Base-by-base conservation (phyloP, 306 rosid species). In the Lupinus albus region DNA sequence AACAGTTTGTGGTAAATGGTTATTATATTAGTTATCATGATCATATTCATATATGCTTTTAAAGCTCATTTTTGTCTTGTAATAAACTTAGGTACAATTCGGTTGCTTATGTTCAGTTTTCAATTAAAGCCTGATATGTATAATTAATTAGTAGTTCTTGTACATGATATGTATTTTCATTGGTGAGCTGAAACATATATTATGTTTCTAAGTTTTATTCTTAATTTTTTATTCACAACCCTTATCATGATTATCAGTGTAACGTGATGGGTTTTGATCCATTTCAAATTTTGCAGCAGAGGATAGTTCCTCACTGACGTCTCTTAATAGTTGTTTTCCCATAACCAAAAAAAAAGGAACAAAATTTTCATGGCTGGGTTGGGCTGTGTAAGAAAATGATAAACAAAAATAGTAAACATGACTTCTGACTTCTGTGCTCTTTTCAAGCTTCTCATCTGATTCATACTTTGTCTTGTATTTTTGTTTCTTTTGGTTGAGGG, bases 401-500 rank as follows among this genome's bases (percentile, higher is more conserved):
- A 28, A 38, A 35, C n/a, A n/a, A 20, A 25, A 36, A 52, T 53
- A 59, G 76, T 56, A 72, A 74, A 76, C 61, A 48, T 7, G 68
- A 64, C 44, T 61, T 62, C 0, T 48, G 53, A 41, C n/a, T 54
- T 45, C 42, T 60, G 21, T 35, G 35, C 30, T 59, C 65, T 77
- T 72, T 75, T 66, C 33, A 65, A 72, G 77, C 64, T 63, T 79
- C 78, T 77, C 76, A 79, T 77, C 76, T 76, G 84, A 81, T 81
- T 61, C 41, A 71, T 85, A 1, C 4, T 71, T 89, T 85, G 94
- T 83, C 88, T 66, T 78, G 71, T 82, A 46, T 64, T 68, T 68
- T 87, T 89, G 91, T 83, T 80, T 84, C 81, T 76, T 76, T 47
- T 60, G 41, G 72, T 14, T 17, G 77, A 81, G 69, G 88, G 96